A percentile compares a stretch with the other conserved stretches of the same genome.
Evolutionary conservation across 2,329 filamentous ascomycete genomes (phyloP).

Genomic region (Trichoderma guizhouense): DNA sequence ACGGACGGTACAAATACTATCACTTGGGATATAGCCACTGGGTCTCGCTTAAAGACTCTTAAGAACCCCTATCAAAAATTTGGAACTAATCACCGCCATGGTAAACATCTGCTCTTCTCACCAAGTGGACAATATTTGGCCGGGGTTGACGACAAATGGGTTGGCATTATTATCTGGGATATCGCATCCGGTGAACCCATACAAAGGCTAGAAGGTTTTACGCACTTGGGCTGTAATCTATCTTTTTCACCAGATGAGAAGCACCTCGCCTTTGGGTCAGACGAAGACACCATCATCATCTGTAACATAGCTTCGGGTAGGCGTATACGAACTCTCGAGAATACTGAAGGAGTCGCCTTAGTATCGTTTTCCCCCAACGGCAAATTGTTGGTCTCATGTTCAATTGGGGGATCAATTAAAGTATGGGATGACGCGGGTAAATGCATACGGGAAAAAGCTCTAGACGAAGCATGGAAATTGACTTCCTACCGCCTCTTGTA

Average conservation of each 20-base stretch:
- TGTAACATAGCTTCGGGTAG: neutral
- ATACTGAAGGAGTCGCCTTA: too few relatives aligned
- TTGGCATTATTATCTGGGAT: neutral
- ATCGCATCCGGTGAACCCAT: neutral
- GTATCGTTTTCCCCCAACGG: neutral
- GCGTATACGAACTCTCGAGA: neutral
- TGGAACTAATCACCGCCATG: rapidly evolving
- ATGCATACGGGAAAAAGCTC: neutral
- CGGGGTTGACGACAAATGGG: rapidly evolving
- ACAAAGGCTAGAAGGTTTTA: neutral
- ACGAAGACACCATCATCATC: neutral
- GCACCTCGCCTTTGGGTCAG: neutral
- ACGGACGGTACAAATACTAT: rapidly evolving
- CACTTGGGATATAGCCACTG: neutral
- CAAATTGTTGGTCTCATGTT: neutral
- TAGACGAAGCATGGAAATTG: neutral
- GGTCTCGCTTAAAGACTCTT: neutral
- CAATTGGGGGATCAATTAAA: neutral
- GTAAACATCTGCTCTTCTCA: neutral
- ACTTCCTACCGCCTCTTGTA: rapidly evolving
- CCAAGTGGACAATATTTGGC: neutral
- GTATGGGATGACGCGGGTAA: neutral
- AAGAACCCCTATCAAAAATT: rapidly evolving
- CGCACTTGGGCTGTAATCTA: neutral
- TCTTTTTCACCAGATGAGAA: neutral